Conservation (phyloP, 352 stramenopile genomes). For the Pythium folliculosum region DNA sequence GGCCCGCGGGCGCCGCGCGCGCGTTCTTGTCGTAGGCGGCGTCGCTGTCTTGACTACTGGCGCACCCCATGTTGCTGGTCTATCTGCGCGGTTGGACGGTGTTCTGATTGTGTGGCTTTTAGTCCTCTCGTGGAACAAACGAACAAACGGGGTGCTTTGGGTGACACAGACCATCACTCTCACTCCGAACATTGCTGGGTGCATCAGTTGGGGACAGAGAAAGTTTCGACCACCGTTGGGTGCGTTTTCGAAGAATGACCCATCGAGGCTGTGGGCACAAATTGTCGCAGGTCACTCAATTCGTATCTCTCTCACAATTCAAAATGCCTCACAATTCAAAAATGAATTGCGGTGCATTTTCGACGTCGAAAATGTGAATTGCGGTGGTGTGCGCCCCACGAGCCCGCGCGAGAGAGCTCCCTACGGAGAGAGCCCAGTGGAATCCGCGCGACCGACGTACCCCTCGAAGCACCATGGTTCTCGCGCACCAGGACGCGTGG, state of each 20-base stretch:
- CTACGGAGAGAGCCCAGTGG: not conserved
- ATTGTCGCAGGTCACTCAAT: not conserved
- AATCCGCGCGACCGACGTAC: not conserved
- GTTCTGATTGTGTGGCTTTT: not conserved
- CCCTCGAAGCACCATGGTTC: slow-evolving; percentile 61
- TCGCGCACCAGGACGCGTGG: slow-evolving; percentile 87
- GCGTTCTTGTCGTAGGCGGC: slow-evolving; percentile 4
- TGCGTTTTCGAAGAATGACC: not conserved
- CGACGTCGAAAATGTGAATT: slow-evolving; percentile 26
- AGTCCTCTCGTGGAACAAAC: too few species aligned
- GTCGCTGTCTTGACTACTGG: slow-evolving; percentile 15
- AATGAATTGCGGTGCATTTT: slow-evolving; percentile 24
- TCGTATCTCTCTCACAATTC: not conserved
- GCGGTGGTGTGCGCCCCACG: slow-evolving; percentile 26
- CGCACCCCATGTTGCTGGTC: slow-evolving; percentile 19
- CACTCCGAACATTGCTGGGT: not conserved
- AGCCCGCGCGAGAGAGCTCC: not conserved
- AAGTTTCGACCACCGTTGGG: not conserved
- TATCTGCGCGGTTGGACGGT: not conserved
- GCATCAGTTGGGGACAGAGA: too few species aligned
- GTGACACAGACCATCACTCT: not conserved
- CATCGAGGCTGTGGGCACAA: too few species aligned
- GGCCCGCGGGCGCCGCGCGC: not conserved
- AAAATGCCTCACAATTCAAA: slow-evolving; percentile 1
- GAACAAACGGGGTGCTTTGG: not conserved